Conservation (phyloP, 306 rosid species). For the Lupinus albus region DNA sequence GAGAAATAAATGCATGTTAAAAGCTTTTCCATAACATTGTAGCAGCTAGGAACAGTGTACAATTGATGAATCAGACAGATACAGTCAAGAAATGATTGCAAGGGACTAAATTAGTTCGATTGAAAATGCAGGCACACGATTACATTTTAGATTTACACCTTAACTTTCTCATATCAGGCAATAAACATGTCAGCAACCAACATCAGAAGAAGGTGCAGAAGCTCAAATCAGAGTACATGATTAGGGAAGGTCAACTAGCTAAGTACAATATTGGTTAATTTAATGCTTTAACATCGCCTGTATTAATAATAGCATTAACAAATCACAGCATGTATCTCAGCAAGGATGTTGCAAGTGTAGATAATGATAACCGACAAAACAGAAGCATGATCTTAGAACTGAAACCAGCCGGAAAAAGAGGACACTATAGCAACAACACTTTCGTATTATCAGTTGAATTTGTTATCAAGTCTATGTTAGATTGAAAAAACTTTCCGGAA, state of each 20-base stretch:
- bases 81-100: not conserved
- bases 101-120: not conserved
- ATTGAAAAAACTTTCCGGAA: not conserved
- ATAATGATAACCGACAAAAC: not conserved
- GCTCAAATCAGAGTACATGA: conserved; percentile 11
- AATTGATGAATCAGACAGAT: not conserved
- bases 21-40: not conserved
- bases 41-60: not conserved
- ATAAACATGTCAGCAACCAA: not conserved
- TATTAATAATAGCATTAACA: conserved; percentile 1
- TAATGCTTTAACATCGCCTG: not conserved
- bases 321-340: not conserved
- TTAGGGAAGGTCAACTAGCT: not conserved
- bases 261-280: conserved; percentile 9
- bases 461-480: not conserved
- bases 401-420: not conserved
- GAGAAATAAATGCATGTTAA: not conserved
- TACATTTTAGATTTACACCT: not conserved
- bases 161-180: conserved; percentile 1
- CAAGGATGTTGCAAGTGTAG: not conserved
- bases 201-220: not conserved
- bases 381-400: not conserved
- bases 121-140: conserved; percentile 1
- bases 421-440: not conserved
- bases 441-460: not conserved